These are phyloP conservation scores for Fusarium udum DNA, from an alignment of 2,329 filamentous ascomycete genomes.

Conservation along the genomic window DNA sequence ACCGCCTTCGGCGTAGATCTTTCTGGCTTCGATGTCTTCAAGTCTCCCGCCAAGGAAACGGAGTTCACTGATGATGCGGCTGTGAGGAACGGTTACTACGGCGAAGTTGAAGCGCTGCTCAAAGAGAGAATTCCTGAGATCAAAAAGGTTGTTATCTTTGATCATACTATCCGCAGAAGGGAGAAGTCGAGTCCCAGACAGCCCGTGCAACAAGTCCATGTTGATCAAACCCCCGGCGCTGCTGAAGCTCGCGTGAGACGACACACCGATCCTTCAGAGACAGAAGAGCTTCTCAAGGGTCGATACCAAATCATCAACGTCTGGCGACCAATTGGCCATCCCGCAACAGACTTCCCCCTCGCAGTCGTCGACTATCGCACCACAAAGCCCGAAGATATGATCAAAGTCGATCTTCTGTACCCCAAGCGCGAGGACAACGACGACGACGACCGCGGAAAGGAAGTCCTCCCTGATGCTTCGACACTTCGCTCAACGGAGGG, in stretches of 20 bases:
- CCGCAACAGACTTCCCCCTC: conserved; percentile 38
- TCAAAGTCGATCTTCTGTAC: conserved; percentile 39
- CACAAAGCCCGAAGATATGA: conserved; percentile 36
- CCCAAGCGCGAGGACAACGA: conserved; percentile 33
- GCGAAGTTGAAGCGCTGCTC: conserved; percentile 67
- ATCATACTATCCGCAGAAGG: conserved; percentile 73
- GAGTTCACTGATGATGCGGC: conserved; percentile 64
- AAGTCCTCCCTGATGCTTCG: conserved; percentile 25
- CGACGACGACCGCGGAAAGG: conserved; percentile 41
- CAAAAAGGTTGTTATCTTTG: conserved; percentile 73
- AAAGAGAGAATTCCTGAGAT: conserved; percentile 63
- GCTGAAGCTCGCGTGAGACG: conserved; percentile 69
- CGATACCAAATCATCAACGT: conserved; percentile 66
- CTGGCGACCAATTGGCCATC: conserved; percentile 46
- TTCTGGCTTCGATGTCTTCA: conserved; percentile 41
- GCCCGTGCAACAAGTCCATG: conserved; percentile 75
- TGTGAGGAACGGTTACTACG: conserved; percentile 67
- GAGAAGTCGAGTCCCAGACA: conserved; percentile 64
- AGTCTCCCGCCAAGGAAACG: conserved; percentile 56
- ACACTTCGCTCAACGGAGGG: conserved; percentile 32
- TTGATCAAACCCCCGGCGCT: conserved; percentile 74
- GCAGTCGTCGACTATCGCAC: conserved; percentile 40
- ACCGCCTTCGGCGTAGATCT: conserved; percentile 36
- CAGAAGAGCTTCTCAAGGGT: conserved; percentile 47
- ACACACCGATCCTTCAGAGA: conserved; percentile 60